A percentile compares a stretch with the other conserved stretches of the same genome.
Conservation (phyloP, 2,329 filamentous ascomycete genomes). For the Fusarium nodosum region DNA sequence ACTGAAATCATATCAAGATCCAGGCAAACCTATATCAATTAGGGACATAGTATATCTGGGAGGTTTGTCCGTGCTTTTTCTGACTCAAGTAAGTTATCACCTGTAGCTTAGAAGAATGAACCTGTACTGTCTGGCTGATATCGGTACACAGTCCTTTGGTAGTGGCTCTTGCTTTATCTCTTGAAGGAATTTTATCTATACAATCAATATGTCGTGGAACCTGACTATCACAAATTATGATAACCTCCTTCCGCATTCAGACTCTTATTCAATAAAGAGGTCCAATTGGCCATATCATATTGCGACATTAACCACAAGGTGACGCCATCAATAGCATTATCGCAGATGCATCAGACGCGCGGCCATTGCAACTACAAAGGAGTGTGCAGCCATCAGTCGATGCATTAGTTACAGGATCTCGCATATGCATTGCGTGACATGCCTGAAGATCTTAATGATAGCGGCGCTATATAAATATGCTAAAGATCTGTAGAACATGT, state of each 20-base stretch:
- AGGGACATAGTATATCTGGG: fast-evolving
- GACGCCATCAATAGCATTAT: slow-evolving; percentile 4
- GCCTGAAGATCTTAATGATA: slow-evolving; percentile 4
- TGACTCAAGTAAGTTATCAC: not conserved
- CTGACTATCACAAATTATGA: slow-evolving; percentile 7
- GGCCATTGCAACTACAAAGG: not conserved
- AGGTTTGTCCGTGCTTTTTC: not conserved
- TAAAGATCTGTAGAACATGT: not conserved
- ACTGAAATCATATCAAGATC: fast-evolving
- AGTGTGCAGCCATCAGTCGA: not conserved
- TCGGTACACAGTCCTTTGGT: too few relatives aligned
- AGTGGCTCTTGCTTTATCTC: not conserved
- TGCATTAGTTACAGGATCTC: slow-evolving; percentile 14
- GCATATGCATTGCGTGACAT: slow-evolving; percentile 11
- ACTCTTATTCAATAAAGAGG: not conserved
- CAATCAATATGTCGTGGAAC: slow-evolving; percentile 9
- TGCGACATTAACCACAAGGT: not conserved
- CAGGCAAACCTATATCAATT: not conserved
- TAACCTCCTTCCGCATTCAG: not conserved
- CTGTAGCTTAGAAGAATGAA: not conserved
- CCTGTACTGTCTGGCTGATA: not conserved
- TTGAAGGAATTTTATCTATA: not conserved
- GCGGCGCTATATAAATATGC: not conserved
- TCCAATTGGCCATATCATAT: slow-evolving; percentile 9
- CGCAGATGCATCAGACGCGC: not conserved